Evolutionary conservation across 2,329 filamentous ascomycete species (phyloP), one percentile per base, ranked within the genome.

Genomic region (Epichloe festucae): DNA sequence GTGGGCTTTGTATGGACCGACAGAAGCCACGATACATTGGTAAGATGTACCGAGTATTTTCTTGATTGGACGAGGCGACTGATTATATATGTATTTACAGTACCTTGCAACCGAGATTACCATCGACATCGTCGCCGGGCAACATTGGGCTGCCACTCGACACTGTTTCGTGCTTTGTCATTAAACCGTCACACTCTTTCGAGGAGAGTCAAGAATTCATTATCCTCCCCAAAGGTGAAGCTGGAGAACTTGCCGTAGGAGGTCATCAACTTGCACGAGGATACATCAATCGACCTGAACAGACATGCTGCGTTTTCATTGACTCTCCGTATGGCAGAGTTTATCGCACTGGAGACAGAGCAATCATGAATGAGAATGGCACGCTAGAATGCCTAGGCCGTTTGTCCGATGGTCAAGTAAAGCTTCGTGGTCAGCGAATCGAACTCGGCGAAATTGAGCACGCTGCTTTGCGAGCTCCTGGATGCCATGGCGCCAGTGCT

Each of bases 1-100:
- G 1, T 90, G 88, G 77, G 90, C 84, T 36, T 95, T 95, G 89
- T 96, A 96, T 62, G 90, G 90, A 0, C 90, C 90, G 1, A 96
- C 90, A 0, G 90, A 96, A 68, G 88, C 88, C 7, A 82, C 89
- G 0, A 95, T 96, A 52, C 90, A 96, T 63, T 96, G 78, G 75
- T 77, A 61, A 66, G 69, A 49, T 21, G 7, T 35, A 19, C 35
- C n/a, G 15, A 12, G 8, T 39, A 31, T 21, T 43, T 8, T 38
- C 21, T 19, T 31, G 2, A 12, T 23, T 52, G 17, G 19, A 19
- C 36, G 3, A 8, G 34, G n/a, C 40, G 31, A 49, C 45, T 49
- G 10, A 48, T 23, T 14, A 34, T 43, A 55, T 11, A 8, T 19
- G 34, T 15, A 31, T 27, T 31, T 31, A 2, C 46, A 77, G 88